Conservation (phyloP, 768 basidiomycete species). For the Tylopilus rubrobrunneus region DNA sequence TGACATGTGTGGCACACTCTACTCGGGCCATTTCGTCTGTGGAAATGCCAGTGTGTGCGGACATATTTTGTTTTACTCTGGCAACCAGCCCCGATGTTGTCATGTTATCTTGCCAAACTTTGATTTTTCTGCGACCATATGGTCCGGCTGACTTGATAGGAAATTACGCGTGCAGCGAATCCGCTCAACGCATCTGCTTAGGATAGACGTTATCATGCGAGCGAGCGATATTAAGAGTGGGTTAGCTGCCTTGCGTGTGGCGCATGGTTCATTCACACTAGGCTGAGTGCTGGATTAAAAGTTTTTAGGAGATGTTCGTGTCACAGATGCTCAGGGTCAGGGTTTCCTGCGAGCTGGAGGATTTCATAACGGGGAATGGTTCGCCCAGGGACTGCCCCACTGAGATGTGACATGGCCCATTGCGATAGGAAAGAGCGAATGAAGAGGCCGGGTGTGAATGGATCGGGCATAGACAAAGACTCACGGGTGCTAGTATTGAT, state of each 20-base stretch:
- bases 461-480: too few relatives aligned
- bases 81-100: neutral
- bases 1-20: neutral
- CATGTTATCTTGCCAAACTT: too few relatives aligned
- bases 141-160: neutral
- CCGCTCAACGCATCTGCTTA: neutral
- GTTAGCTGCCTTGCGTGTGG: conserved; percentile 13
- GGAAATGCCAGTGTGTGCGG: too few relatives aligned
- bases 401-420: too few relatives aligned
- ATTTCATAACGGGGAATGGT: conserved; percentile 6
- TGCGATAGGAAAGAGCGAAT: too few relatives aligned
- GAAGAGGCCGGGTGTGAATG: too few relatives aligned
- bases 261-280: conserved; percentile 7
- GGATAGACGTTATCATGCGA: neutral
- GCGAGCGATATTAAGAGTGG: neutral
- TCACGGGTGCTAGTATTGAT: neutral
- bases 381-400: neutral
- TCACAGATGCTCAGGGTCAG: conserved; percentile 18
- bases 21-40: too few relatives aligned
- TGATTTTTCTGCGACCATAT: neutral
- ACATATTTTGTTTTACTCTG: too few relatives aligned
- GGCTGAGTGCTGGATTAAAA: neutral
- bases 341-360: conserved; percentile 14
- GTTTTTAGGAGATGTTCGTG: neutral
- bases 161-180: neutral